Base-by-base conservation (phyloP, 768 basidiomycete genomes). In the Amyloporia xantha region DNA sequence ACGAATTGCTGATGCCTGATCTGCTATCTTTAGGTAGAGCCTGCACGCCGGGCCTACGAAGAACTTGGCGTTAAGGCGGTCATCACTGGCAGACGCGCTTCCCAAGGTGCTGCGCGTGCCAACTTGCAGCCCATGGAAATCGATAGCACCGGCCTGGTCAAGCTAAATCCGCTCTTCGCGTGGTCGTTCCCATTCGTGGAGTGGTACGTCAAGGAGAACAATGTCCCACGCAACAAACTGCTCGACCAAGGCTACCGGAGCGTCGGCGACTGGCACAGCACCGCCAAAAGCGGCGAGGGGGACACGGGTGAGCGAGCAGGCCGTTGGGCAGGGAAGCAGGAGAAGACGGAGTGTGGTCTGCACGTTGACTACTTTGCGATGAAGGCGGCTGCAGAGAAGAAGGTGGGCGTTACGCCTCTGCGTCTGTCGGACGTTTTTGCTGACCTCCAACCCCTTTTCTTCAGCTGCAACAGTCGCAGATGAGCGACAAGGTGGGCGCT, bases 181-280 rank as follows among this genome's bases (percentile, higher is more conserved):
- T 99, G 96, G 96, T 78, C 77, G 19, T 95, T 96, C 66, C 64
- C 70, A 6, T 66, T 89, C 35, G 89, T 97, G 15, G 84, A 96
- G 53, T 83, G 80, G 65, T 94, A 97, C 65, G 75, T 95, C 53
- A 79, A 79, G 37, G 73, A 78, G 51, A 80, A 97, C 67, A 68
- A 79, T 39, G 93, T 97, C 1, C 94, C 94, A 2, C 79, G 81
- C 52, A 98, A 99, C 71, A 80, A 77, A 52, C 75, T 99, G 4
- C 77, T 99, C 35, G 81, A 81, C 51, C 81, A 91, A 62, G 96
- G 96, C 2, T 99, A 98, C 72, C 86, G 84, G 58, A 92, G 90
- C 61, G 82, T 99, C 54, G 96, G 96, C 3, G 96, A 99, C 67
- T 95, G 94, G 89, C 96, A 99, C 68, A 94, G 91, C 53, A 99